A percentile compares a stretch with the other conserved stretches of the same genome.
These are phyloP conservation scores for Calonectria hawksworthii DNA, from an alignment of 2,329 filamentous ascomycete species.

Conservation along the genomic window DNA sequence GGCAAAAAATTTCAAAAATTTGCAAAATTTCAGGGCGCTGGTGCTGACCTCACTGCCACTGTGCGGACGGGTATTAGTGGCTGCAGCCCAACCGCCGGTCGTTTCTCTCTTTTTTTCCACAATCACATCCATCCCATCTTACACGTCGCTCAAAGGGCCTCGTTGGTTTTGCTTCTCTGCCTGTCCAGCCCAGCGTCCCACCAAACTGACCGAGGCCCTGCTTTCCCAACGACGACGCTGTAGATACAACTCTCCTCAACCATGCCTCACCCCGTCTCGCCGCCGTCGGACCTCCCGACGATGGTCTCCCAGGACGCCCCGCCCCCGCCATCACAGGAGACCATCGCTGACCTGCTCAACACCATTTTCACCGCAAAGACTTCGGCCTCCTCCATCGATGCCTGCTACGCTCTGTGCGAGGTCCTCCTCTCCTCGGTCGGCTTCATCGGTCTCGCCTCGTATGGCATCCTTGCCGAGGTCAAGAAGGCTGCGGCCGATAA, in stretches of 20 bases:
- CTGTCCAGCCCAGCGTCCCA: conserved; percentile 20
- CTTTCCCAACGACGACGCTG: conserved; percentile 27
- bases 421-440: conserved; percentile 68
- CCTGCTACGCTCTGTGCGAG: conserved; percentile 73
- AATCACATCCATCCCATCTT: background rate
- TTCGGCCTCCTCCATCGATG: conserved; percentile 77
- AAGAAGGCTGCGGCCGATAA: conserved; percentile 89
- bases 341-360: conserved; percentile 74
- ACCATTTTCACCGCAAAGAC: conserved; percentile 78
- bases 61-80: conserved; percentile 7
- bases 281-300: conserved; percentile 53
- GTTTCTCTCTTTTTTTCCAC: conserved; percentile 6
- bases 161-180: conserved; percentile 42
- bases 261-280: conserved; percentile 66
- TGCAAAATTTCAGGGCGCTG: conserved; percentile 29
- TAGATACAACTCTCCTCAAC: conserved; percentile 26
- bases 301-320: conserved; percentile 63
- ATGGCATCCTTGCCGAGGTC: conserved; percentile 68
- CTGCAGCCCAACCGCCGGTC: conserved; percentile 21
- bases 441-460: conserved; percentile 65
- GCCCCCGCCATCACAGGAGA: conserved; percentile 74
- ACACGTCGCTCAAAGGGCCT: conserved; percentile 39
- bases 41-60: conserved; percentile 18
- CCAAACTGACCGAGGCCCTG: conserved; percentile 38
- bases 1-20: conserved; percentile 24